Conservation (phyloP, 257 asterid species). For the Striga asiatica region DNA sequence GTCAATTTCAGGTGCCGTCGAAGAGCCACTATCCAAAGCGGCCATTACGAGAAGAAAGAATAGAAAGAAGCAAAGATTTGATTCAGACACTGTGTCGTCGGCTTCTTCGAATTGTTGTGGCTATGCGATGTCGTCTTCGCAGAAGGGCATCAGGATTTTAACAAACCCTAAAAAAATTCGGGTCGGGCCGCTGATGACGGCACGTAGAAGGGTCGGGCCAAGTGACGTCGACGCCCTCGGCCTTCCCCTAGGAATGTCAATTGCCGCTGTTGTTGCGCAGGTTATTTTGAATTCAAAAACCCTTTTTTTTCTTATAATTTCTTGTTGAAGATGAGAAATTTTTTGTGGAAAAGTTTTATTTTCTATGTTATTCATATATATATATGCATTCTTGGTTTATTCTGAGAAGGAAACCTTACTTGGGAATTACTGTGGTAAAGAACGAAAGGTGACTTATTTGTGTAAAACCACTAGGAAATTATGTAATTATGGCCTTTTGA, state of each 20-base stretch:
- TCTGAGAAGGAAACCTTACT: neutral
- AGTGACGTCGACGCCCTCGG: conserved; percentile 62
- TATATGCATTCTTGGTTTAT: neutral
- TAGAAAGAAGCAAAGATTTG: conserved; percentile 22
- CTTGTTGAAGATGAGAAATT: neutral
- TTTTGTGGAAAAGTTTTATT: too few species aligned
- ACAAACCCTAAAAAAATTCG: conserved; percentile 36
- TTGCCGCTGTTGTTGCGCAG: conserved; percentile 82
- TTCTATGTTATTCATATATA: neutral
- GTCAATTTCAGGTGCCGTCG: too few species aligned
- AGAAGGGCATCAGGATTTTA: conserved; percentile 45
- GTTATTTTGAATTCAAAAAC: conserved; percentile 22
- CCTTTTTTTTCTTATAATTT: neutral
- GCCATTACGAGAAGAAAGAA: conserved; percentile 13
- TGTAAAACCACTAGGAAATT: neutral
- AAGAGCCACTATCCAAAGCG: conserved; percentile 7
- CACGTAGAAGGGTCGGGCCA: conserved; percentile 16
- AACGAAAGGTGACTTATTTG: conserved; percentile 4
- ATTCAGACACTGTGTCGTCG: conserved; percentile 27
- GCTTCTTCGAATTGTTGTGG: conserved; percentile 37
- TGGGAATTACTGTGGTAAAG: conserved; percentile 1
- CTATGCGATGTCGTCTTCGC: conserved; percentile 22
- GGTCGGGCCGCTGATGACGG: conserved; percentile 22
- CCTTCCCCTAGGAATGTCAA: conserved; percentile 83
- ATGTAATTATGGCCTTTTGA: neutral